These are phyloP conservation scores for Cystobasidium tubakii DNA, from an alignment of 768 basidiomycete species.

Conservation along the genomic window DNA sequence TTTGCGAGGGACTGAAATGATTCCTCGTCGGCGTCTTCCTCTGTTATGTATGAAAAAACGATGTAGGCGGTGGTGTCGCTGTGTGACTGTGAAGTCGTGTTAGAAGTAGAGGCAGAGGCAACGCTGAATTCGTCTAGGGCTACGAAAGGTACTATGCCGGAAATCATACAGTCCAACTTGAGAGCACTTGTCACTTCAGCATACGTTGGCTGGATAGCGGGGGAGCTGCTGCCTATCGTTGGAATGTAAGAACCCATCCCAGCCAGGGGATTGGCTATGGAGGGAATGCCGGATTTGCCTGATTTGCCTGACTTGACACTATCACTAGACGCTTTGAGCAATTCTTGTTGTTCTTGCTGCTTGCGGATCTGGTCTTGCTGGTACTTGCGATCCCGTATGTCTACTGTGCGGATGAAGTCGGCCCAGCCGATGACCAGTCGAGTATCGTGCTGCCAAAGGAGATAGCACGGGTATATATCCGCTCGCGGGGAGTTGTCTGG, in stretches of 20 bases:
- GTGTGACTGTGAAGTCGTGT: not conserved
- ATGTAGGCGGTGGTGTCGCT: conserved; percentile 56
- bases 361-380: conserved; percentile 39
- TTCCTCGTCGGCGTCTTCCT: conserved; percentile 60
- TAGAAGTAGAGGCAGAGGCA: not conserved
- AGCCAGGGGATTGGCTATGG: conserved; percentile 17
- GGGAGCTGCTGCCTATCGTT: conserved; percentile 47
- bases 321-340: not conserved
- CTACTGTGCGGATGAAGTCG: conserved; percentile 81
- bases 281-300: not conserved
- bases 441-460: conserved; percentile 86
- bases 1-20: conserved; percentile 54
- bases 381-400: conserved; percentile 52
- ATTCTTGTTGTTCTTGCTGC: conserved; percentile 33
- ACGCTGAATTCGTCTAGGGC: conserved; percentile 34
- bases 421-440: conserved; percentile 84
- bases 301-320: conserved; percentile 17
- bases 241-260: conserved; percentile 33
- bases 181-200: conserved; percentile 89
- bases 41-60: conserved; percentile 68
- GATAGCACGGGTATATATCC: conserved; percentile 86
- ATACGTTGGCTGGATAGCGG: conserved; percentile 54
- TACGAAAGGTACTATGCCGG: conserved; percentile 69
- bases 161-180: conserved; percentile 89
- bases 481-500: conserved; percentile 76